phyloP scores from a whole-genome alignment of 352 stramenopile genomes.

The Globisporangium acanthophoron region DNA sequence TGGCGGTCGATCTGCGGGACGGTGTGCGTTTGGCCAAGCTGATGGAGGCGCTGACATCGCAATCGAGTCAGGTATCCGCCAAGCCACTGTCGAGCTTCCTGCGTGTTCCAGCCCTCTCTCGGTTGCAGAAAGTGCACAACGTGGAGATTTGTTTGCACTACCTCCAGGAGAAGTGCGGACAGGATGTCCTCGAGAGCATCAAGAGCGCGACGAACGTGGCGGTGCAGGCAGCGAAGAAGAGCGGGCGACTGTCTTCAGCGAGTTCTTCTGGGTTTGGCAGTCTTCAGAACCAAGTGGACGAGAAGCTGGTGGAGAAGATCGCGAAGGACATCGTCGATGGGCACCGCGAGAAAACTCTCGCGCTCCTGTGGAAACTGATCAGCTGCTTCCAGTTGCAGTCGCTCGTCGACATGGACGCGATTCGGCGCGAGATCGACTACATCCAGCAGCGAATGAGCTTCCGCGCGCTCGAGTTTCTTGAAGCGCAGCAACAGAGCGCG shows the following conservation, averaged over 20 bases:
- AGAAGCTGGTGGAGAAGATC: constrained; percentile 50
- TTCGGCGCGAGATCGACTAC: constrained; percentile 76
- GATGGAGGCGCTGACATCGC: constrained; percentile 84
- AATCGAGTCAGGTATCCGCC: constrained; percentile 12
- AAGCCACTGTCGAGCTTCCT: constrained; percentile 71
- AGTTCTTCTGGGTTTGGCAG: constrained; percentile 39
- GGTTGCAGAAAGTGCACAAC: constrained; percentile 96
- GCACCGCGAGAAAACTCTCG: constrained; percentile 92
- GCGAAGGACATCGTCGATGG: constrained; percentile 95
- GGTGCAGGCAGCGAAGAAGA: constrained; percentile 4
- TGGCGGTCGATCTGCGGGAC: constrained; percentile 95
- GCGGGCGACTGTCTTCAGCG: constrained; percentile 16
- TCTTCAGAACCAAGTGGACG: constrained; percentile 44
- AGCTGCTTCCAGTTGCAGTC: constrained; percentile 87
- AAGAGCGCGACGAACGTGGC: constrained; percentile 21
- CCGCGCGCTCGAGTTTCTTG: constrained; percentile 55
- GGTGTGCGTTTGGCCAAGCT: constrained; percentile 91
- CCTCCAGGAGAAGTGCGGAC: constrained; percentile 68
- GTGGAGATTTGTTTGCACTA: constrained; percentile 88
- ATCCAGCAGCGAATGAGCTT: constrained; percentile 71
- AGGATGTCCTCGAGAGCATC: constrained; percentile 47
- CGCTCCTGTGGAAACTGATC: constrained; percentile 93
- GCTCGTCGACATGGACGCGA: constrained; percentile 68
- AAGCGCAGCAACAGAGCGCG: constrained; percentile 26
- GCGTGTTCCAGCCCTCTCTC: constrained; percentile 91